phyloP scores from a whole-genome alignment of 371 early-diverging fungal genomes.

The Coemansia sp. region DNA sequence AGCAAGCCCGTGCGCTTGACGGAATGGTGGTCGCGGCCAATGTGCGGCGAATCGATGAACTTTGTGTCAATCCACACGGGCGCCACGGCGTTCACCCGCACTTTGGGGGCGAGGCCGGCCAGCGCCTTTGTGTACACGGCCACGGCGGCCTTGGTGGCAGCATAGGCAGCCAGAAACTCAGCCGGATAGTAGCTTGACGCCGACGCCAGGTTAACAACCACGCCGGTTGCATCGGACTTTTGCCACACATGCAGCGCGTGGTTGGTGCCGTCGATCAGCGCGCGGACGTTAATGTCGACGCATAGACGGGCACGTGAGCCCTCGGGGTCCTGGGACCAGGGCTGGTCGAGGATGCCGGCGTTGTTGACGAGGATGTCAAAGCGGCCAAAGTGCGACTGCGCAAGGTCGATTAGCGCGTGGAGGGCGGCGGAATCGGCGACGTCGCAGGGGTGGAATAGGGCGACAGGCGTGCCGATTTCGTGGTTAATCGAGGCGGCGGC shows the following conservation, averaged over 20 bases:
- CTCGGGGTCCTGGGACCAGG: conserved; percentile 36
- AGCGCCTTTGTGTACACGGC: conserved; percentile 31
- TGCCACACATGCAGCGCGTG: conserved; percentile 63
- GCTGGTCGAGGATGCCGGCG: conserved; percentile 55
- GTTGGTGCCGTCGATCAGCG: conserved; percentile 62
- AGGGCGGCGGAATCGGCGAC: conserved; percentile 5
- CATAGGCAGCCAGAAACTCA: conserved; percentile 56
- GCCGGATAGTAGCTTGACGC: conserved; percentile 66
- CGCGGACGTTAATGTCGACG: conserved; percentile 61
- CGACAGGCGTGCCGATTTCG: not conserved
- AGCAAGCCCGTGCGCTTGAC: conserved; percentile 48
- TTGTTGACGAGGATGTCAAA: conserved; percentile 60
- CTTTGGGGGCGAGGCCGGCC: conserved; percentile 27
- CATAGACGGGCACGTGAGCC: conserved; percentile 42
- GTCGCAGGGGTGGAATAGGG: conserved; percentile 29
- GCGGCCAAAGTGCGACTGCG: conserved; percentile 11
- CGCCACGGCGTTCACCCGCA: conserved; percentile 72
- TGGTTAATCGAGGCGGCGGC: conserved; percentile 9
- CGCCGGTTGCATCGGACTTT: conserved; percentile 54
- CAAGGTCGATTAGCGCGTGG: conserved; percentile 21
- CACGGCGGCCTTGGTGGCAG: conserved; percentile 65
- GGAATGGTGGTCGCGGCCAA: conserved; percentile 9
- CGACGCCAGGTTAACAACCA: conserved; percentile 71
- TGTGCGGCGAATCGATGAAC: conserved; percentile 26
- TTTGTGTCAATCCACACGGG: conserved; percentile 67